phyloP scores from a whole-genome alignment of 2,329 filamentous ascomycete species.

The Cercospora sp. region DNA sequence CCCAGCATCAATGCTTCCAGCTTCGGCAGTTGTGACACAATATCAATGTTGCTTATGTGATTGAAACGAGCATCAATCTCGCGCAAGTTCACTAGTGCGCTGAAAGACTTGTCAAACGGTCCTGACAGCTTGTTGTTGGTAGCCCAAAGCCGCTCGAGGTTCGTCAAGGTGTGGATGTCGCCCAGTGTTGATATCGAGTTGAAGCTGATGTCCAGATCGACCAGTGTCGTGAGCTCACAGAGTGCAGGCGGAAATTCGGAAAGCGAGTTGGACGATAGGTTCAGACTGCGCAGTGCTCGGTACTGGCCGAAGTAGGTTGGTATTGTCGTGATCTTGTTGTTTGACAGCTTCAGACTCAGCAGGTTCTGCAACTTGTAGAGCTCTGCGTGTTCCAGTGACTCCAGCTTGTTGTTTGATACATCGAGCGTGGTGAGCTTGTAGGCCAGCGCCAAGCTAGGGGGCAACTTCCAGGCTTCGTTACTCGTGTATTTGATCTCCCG shows the following conservation, averaged over 20 bases:
- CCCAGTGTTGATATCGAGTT: constrained; percentile 82
- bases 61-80: constrained; percentile 97
- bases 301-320: constrained; percentile 83
- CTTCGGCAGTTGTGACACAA: constrained; percentile 78
- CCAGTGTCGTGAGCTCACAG: constrained; percentile 76
- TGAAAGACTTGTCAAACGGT: constrained; percentile 68
- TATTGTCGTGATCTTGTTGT: constrained; percentile 80
- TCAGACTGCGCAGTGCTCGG: constrained; percentile 75
- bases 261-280: constrained; percentile 91
- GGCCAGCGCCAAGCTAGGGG: constrained; percentile 79
- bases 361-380: constrained; percentile 73
- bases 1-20: constrained; percentile 87
- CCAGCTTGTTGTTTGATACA: constrained; percentile 89
- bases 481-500: constrained; percentile 95
- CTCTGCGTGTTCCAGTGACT: constrained; percentile 82
- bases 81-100: constrained; percentile 72
- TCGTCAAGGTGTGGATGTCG: constrained; percentile 74
- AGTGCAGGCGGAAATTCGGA: constrained; percentile 82
- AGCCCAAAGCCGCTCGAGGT: constrained; percentile 85
- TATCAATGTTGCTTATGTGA: constrained; percentile 81
- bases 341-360: constrained; percentile 87
- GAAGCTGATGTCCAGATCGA: constrained; percentile 96
- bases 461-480: constrained; percentile 86
- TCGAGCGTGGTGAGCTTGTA: constrained; percentile 83
- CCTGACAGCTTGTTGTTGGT: constrained; percentile 89